Evolutionary conservation across 768 basidiomycete genomes (phyloP), one percentile per base, ranked within the genome.

Genomic region (Gloeostereum incarnatum): DNA sequence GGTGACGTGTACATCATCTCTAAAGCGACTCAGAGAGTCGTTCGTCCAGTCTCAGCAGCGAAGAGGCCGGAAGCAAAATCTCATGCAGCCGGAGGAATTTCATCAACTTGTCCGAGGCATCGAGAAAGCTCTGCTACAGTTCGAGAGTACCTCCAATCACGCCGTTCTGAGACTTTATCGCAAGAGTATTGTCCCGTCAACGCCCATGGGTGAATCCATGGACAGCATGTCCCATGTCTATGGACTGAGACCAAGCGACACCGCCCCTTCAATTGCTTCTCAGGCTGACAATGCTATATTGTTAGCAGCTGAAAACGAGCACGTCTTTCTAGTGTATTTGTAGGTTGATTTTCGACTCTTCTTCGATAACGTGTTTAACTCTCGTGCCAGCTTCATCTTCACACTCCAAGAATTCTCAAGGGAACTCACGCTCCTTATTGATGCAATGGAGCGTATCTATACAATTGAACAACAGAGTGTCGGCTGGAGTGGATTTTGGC

Each of bases 361-460:
- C 14, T 37, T 4, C 5, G 13, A 30, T 30, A 17, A 30, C 4
- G 17, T 17, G 29, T 30, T 6, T 6, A 13, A 2, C 13, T 30
- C 29, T n/a, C 19, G 4, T 20, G 4, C 17, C 10, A 96, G 92
- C 64, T 97, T 94, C 60, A 84, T 96, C 46, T 99, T 97, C 59
- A 94, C 91, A 0, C 56, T 97, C 31, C 91, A 99, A 59, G 96
- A 98, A 53, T 97, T 97, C 54, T 75, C 88, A 6, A 67, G 73
- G 41, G 94, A 98, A 56, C 58, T 94, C 36, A 66, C 83, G 22
- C 78, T 76, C 14, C 74, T 98, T 8, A 71, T 88, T 0, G 87
- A 92, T 53, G 81, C 87, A 6, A 86, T 97, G 69, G 69, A 78
- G 36, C 69, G 81, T 40, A 80, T 97, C 32, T 81, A 85, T 39